A percentile compares a stretch with the other conserved stretches of the same genome.
These are phyloP conservation scores for Lepidium didymum DNA, from an alignment of 345 rosid genomes.

Conservation along the genomic window DNA sequence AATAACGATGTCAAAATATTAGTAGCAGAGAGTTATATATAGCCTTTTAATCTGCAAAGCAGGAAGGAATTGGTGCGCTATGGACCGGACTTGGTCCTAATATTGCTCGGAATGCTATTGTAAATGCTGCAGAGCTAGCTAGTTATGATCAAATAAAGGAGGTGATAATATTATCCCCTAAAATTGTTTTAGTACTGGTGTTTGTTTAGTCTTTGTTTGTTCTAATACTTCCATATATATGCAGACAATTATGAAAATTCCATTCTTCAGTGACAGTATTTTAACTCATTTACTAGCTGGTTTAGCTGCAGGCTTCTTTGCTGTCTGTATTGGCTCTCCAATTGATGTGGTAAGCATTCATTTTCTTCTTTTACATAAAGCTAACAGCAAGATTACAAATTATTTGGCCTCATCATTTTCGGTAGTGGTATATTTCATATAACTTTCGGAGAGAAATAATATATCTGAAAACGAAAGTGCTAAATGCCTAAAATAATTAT, in stretches of 20 bases:
- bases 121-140: constrained; percentile 98
- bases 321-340: constrained; percentile 93
- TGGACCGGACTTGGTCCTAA: constrained; percentile 99
- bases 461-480: constrained; percentile 6
- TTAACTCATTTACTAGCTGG: constrained; percentile 85
- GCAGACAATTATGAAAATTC: constrained; percentile 97
- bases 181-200: background rate
- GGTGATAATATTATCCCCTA: constrained; percentile 32
- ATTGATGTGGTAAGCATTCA: constrained; percentile 70
- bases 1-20: background rate
- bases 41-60: background rate
- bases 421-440: constrained; percentile 3
- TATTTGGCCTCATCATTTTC: background rate
- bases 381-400: constrained; percentile 12
- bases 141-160: constrained; percentile 94
- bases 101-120: constrained; percentile 83
- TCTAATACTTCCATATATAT: constrained; percentile 44
- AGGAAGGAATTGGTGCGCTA: constrained; percentile 83
- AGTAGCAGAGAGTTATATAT: background rate
- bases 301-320: constrained; percentile 90
- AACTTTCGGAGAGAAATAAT: background rate
- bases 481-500: background rate
- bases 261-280: constrained; percentile 75
- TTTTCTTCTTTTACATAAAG: constrained; percentile 8
- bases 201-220: constrained; percentile 17